These are phyloP conservation scores for Tricholoma furcatifolium DNA, from an alignment of 768 basidiomycete genomes.

Conservation along the genomic window DNA sequence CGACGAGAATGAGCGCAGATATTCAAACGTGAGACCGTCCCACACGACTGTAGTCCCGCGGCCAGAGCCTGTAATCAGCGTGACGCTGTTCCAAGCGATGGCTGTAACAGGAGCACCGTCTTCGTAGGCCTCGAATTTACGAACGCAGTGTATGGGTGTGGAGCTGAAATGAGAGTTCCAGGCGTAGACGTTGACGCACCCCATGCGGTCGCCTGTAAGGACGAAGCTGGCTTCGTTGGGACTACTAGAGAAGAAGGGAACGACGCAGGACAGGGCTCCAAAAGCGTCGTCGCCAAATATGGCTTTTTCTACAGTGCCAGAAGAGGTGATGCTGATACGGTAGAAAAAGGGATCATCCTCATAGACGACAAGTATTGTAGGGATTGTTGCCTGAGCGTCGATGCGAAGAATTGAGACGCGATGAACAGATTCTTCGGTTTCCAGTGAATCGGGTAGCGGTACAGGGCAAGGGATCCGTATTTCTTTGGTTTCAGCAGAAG, in stretches of 20 bases:
- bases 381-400: conserved; percentile 24
- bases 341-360: conserved; percentile 50
- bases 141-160: conserved; percentile 29
- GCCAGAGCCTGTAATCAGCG: conserved; percentile 65
- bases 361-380: conserved; percentile 51
- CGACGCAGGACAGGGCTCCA: conserved; percentile 48
- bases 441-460: conserved; percentile 1
- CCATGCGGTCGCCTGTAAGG: conserved; percentile 63
- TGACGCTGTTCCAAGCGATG: conserved; percentile 57
- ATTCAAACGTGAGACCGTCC: conserved; percentile 64
- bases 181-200: conserved; percentile 61
- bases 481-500: conserved; percentile 22
- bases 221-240: conserved; percentile 44
- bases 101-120: conserved; percentile 62
- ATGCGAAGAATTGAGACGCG: conserved; percentile 20
- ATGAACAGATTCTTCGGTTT: conserved; percentile 15
- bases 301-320: conserved; percentile 29
- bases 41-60: conserved; percentile 59
- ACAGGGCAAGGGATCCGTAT: conserved; percentile 37
- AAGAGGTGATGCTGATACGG: conserved; percentile 38
- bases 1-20: conserved; percentile 52
- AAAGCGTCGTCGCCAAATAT: conserved; percentile 52
- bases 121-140: conserved; percentile 60
- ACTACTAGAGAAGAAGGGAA: conserved; percentile 42
- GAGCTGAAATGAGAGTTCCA: conserved; percentile 31